A percentile compares a stretch with the other conserved stretches of the same genome.
Evolutionary conservation across 352 stramenopile species (phyloP).

Genomic region (Phytophthora ramorum): DNA sequence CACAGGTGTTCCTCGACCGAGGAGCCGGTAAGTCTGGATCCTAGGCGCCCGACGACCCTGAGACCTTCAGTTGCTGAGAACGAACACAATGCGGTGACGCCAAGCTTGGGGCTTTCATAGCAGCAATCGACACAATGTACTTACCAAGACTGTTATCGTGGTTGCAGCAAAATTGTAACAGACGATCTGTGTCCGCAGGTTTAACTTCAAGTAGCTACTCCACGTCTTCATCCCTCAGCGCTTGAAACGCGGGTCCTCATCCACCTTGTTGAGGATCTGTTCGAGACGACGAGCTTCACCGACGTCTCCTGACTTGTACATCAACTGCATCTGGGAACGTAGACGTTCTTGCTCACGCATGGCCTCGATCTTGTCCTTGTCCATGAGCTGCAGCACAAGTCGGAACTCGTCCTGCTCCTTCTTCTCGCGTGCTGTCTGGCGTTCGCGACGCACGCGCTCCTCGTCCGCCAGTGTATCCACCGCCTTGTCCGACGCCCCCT

Average conservation of each 20-base stretch:
- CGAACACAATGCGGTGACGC: too few relatives aligned
- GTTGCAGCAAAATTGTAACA: too few relatives aligned
- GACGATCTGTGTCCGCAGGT: too few relatives aligned
- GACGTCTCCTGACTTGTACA: constrained; percentile 91
- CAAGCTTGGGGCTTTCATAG: too few relatives aligned
- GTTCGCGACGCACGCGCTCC: constrained; percentile 69
- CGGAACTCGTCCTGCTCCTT: constrained; percentile 82
- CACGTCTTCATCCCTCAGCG: constrained; percentile 5
- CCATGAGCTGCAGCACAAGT: constrained; percentile 83
- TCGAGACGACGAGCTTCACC: constrained; percentile 86
- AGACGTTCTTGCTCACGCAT: constrained; percentile 90
- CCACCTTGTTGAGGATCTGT: constrained; percentile 72
- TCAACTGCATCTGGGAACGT: constrained; percentile 88
- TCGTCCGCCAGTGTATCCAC: constrained; percentile 55
- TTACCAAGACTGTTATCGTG: too few relatives aligned
- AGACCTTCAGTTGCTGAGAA: too few relatives aligned
- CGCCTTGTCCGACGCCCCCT: constrained; percentile 20
- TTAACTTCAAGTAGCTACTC: too few relatives aligned
- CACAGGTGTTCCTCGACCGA: too few relatives aligned
- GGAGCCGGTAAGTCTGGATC: too few relatives aligned
- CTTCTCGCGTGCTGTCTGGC: constrained; percentile 52
- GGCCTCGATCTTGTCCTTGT: constrained; percentile 85
- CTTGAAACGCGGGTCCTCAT: constrained; percentile 52
- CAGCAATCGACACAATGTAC: too few relatives aligned
- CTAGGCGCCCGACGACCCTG: too few relatives aligned